Conservation (phyloP, 2,329 filamentous ascomycete genomes). For the Colletotrichum simmondsii region DNA sequence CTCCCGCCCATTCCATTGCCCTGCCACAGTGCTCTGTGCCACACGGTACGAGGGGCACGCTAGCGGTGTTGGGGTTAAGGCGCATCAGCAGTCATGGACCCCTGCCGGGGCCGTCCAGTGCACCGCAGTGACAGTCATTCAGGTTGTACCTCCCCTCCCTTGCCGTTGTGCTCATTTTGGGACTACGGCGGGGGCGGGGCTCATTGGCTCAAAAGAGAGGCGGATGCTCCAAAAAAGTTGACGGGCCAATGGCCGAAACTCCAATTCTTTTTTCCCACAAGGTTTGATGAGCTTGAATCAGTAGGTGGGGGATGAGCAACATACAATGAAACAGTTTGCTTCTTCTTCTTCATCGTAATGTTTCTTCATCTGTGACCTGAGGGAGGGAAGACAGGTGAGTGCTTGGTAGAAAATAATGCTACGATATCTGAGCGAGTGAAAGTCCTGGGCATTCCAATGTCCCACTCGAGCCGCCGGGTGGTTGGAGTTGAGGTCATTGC, state of each 20-base stretch:
- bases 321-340: not conserved
- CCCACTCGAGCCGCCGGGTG: constrained; percentile 2
- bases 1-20: not conserved
- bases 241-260: constrained; percentile 25
- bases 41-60: constrained; percentile 1
- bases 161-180: not conserved
- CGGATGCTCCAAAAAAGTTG: not conserved
- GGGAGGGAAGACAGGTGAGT: not conserved
- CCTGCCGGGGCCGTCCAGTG: not conserved
- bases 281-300: not conserved
- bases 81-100: constrained; percentile 18
- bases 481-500: constrained; percentile 13
- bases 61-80: constrained; percentile 7
- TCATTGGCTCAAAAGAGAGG: constrained; percentile 15
- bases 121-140: constrained; percentile 1
- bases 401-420: not conserved
- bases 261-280: constrained; percentile 17
- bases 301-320: not conserved
- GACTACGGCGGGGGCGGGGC: constrained; percentile 25
- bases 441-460: not conserved
- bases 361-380: not conserved
- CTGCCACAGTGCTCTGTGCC: not conserved
- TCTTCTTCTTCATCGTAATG: not conserved
- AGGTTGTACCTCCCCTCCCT: not conserved
- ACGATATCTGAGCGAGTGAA: not conserved